Percentiles rank a stretch among this genome's conserved stretches.
Evolutionary conservation across 129 eudicot genomes (phyloP).

Genomic region (Artemisia argyi): DNA sequence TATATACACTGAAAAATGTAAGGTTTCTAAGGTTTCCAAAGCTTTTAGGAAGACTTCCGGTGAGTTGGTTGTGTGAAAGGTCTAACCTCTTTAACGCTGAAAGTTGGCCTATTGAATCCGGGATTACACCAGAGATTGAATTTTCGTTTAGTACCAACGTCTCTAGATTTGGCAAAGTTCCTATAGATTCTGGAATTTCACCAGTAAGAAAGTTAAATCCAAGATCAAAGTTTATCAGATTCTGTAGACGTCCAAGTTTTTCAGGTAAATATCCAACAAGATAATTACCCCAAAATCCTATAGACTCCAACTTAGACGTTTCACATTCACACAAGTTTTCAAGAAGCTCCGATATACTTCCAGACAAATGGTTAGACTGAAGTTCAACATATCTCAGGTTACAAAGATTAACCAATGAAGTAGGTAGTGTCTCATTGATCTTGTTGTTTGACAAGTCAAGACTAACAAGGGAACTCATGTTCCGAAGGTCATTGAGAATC

Average conservation of each 20-base stretch:
- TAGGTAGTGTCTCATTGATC: conserved; percentile 18
- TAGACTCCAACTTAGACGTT: conserved; percentile 21
- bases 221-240: conserved; percentile 20
- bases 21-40: conserved; percentile 34
- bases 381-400: conserved; percentile 18
- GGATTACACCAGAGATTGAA: conserved; percentile 27
- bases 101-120: conserved; percentile 32
- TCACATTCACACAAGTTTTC: conserved; percentile 26
- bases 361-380: conserved; percentile 9
- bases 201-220: conserved; percentile 19
- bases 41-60: conserved; percentile 40
- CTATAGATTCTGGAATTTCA: conserved; percentile 31
- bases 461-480: conserved; percentile 36
- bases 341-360: conserved; percentile 24
- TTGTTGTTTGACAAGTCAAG: conserved; percentile 23
- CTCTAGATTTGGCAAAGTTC: conserved; percentile 24
- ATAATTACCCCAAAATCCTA: not conserved
- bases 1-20: not conserved
- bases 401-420: conserved; percentile 26
- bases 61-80: conserved; percentile 24
- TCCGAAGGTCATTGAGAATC: conserved; percentile 17
- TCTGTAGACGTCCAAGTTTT: conserved; percentile 16
- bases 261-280: conserved; percentile 27
- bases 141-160: conserved; percentile 20
- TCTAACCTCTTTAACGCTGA: conserved; percentile 23